Percentiles rank a stretch among this genome's conserved stretches.
These are phyloP conservation scores for Termitomyces titanicus DNA, from an alignment of 768 basidiomycete species.

Conservation along the genomic window DNA sequence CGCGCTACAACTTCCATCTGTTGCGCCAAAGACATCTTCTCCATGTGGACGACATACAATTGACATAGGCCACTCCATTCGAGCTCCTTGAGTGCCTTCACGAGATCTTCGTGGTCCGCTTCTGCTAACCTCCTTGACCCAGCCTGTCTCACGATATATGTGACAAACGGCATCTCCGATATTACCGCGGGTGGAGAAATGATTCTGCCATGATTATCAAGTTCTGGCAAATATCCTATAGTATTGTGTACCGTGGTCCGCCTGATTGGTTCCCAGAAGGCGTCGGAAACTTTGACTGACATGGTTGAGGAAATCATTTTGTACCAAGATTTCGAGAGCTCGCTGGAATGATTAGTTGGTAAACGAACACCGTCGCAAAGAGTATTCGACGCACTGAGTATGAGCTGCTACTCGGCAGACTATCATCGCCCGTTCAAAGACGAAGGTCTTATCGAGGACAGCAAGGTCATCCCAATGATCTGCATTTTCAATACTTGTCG, in stretches of 20 bases:
- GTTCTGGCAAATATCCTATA: conserved; percentile 29
- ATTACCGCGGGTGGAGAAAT: conserved; percentile 4
- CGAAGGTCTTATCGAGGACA: conserved; percentile 42
- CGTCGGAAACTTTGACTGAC: conserved; percentile 20
- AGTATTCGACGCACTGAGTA: conserved; percentile 25
- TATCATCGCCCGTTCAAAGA: conserved; percentile 61
- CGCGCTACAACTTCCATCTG: conserved; percentile 60
- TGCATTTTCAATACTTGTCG: conserved; percentile 50
- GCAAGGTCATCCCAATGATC: conserved; percentile 64
- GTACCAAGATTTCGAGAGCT: conserved; percentile 24
- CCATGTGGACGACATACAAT: conserved; percentile 38
- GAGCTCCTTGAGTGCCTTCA: conserved; percentile 42
- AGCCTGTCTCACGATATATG: conserved; percentile 62
- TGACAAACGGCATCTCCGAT: conserved; percentile 32
- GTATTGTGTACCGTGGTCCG: conserved; percentile 23
- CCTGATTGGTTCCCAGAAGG: conserved; percentile 36
- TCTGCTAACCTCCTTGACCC: conserved; percentile 36
- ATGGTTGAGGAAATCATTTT: conserved; percentile 35
- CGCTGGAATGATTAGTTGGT: conserved; percentile 24
- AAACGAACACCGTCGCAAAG: not conserved
- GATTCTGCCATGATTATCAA: conserved; percentile 11
- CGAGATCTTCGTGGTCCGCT: conserved; percentile 46
- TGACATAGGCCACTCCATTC: conserved; percentile 48
- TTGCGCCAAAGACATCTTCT: conserved; percentile 50
- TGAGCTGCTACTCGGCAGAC: conserved; percentile 67